Evolutionary conservation across 129 eudicot species (phyloP).

Genomic region (Flaveria trinervia): DNA sequence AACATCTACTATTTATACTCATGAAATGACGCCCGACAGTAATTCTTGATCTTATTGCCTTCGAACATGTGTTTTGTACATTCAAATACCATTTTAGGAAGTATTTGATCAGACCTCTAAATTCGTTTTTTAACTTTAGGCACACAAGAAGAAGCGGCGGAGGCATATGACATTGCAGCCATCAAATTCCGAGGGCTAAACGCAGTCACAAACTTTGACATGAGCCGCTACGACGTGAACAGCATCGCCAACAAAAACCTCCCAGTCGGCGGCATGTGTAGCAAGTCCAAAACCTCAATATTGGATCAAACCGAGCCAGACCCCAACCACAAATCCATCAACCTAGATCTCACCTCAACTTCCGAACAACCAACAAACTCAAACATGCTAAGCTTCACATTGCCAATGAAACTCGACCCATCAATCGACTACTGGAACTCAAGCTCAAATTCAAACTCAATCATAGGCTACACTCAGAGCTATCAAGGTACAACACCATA

Average conservation of each 20-base stretch:
- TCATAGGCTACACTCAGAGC: conserved; percentile 35
- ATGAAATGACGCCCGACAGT: too few species aligned
- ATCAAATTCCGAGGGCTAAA: conserved; percentile 84
- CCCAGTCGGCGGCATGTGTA: conserved; percentile 59
- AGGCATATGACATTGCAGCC: conserved; percentile 93
- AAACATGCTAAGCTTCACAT: conserved; percentile 37
- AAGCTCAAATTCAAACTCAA: neutral
- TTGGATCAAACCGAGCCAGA: conserved; percentile 32
- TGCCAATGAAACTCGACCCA: conserved; percentile 60
- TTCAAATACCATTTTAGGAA: too few species aligned
- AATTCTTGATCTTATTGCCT: too few species aligned
- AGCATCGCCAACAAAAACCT: conserved; percentile 72
- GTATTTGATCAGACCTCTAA: too few species aligned
- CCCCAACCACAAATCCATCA: neutral
- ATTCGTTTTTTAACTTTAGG: conserved; percentile 39
- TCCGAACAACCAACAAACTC: conserved; percentile 29
- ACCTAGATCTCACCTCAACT: conserved; percentile 33
- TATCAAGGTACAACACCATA: conserved; percentile 45
- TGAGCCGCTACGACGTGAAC: conserved; percentile 80
- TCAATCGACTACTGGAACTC: conserved; percentile 41
- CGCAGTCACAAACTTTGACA: conserved; percentile 89
- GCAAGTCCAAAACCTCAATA: conserved; percentile 52
- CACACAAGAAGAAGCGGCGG: conserved; percentile 95
- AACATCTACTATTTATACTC: too few species aligned
- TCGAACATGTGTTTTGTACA: too few species aligned